Base-by-base conservation (phyloP, 768 basidiomycete genomes). In the Chlorophyllum brunneum region DNA sequence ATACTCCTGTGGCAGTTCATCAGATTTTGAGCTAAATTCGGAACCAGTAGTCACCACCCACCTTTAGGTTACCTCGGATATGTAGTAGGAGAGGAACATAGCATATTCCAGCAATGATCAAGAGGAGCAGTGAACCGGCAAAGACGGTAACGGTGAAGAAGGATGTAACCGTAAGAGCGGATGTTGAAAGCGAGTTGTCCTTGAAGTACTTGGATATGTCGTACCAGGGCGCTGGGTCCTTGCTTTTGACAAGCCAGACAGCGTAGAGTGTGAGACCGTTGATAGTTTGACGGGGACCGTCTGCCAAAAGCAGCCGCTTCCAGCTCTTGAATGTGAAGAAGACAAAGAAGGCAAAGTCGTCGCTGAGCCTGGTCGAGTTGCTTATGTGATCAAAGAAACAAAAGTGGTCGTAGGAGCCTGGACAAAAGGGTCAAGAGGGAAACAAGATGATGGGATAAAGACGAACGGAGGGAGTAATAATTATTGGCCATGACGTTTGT, bases 241-340 rank as follows among this genome's bases (percentile, higher is more conserved):
- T 51, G n/a, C 66, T 70, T 51, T 72, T 74, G 39, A 70, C 66
- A 11, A 76, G 67, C 65, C 68, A 97, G 57, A 98, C 89, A 22
- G 92, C 89, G 66, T 93, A 98, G 18, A 99, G 78, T n/a, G 92
- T 95, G 54, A 98, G 74, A n/a, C 82, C 93, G 64, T 98, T 98
- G 79, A 99, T 98, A 16, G 88, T 82, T 70, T 99, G 97, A 66
- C 97, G 92, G 51, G 97, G 97, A 13, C 89, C 93, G 67, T 99
- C 97, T 54, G 95, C 93, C 56, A 98, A 71, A n/a, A 74, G 59
- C 20, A 74, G 54, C 5, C 74, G 68, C 48, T 74, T 76, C 74
- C 74, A 76, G 57, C 95, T 95, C 78, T 99, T 99, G 81, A 99
- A 98, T 0, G 88, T 89, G 71, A 99, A 99, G 82, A 98, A 99